phyloP scores from a whole-genome alignment of 371 early-diverging fungal genomes.

The Chytridium lagenaria region DNA sequence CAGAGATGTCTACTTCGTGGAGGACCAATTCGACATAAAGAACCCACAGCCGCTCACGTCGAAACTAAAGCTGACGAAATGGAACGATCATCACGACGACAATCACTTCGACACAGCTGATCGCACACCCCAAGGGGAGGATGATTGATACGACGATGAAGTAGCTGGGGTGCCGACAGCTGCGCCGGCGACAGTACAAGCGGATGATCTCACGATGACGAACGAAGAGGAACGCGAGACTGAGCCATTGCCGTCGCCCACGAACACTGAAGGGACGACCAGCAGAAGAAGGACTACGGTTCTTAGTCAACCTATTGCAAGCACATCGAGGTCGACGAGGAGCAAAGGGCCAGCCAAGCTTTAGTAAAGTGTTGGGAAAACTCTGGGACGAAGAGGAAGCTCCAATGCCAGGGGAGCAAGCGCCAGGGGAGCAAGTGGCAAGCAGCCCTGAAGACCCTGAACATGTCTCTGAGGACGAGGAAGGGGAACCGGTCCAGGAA shows the following conservation, averaged over 20 bases:
- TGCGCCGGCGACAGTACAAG: not conserved
- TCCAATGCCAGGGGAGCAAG: no score
- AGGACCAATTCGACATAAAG: constrained; percentile 18
- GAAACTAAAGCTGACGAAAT: not conserved
- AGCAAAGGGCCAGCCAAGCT: no score
- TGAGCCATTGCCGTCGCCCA: no score
- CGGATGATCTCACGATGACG: not conserved
- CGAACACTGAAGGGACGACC: not conserved
- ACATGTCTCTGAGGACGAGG: no score
- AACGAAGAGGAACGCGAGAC: not conserved
- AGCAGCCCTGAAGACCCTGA: no score
- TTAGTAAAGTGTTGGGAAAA: no score
- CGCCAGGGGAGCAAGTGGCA: no score
- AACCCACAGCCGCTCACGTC: not conserved
- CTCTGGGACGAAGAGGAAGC: no score
- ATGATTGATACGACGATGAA: not conserved
- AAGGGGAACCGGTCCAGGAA: no score
- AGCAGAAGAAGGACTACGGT: no score
- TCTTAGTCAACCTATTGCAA: no score
- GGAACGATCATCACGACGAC: not conserved
- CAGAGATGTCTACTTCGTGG: constrained; percentile 22
- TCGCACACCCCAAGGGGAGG: not conserved
- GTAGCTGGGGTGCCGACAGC: not conserved
- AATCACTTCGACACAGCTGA: not conserved
- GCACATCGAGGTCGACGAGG: not conserved